These are phyloP conservation scores for Leishmania tarentolae DNA, from an alignment of 208 protist genomes.

Conservation along the genomic window DNA sequence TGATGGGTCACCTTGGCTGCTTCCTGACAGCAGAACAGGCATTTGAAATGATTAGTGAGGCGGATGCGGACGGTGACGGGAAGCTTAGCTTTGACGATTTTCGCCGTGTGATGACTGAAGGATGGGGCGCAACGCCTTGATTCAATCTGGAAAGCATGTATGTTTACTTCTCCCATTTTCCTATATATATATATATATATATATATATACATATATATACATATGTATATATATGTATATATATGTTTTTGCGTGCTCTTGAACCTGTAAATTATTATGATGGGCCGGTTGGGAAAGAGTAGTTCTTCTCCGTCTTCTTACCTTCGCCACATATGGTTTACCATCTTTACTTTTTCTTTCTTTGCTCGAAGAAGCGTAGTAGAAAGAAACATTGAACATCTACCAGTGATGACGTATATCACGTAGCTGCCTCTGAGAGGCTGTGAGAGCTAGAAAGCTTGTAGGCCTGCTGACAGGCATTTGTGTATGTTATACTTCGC, in stretches of 20 bases:
- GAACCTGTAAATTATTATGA: slow-evolving; percentile 8
- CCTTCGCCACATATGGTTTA: slow-evolving; percentile 6
- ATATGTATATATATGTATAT: too few species aligned
- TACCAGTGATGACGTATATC: neutral
- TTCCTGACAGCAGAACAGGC: slow-evolving; percentile 89
- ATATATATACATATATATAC: too few species aligned
- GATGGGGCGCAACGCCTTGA: slow-evolving; percentile 26
- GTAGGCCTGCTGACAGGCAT: neutral
- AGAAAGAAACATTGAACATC: neutral
- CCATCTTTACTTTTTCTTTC: slow-evolving; percentile 3
- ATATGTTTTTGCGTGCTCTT: neutral
- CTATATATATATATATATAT: too few species aligned
- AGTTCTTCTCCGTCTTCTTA: neutral
- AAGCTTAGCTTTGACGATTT: slow-evolving; percentile 91
- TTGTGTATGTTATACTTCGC: neutral
- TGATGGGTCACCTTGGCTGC: slow-evolving; percentile 94
- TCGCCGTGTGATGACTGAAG: slow-evolving; percentile 75
- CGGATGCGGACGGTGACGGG: slow-evolving; percentile 89
- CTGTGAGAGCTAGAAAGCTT: neutral
- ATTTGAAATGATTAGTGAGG: slow-evolving; percentile 93
- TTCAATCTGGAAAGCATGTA: neutral
- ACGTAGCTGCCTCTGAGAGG: neutral
- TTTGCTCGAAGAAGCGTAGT: neutral
- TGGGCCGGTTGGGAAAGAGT: slow-evolving; percentile 7
- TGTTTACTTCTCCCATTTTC: neutral